Base-by-base conservation (phyloP, 441 rosid genomes). In the Dalechampia spathulata region DNA sequence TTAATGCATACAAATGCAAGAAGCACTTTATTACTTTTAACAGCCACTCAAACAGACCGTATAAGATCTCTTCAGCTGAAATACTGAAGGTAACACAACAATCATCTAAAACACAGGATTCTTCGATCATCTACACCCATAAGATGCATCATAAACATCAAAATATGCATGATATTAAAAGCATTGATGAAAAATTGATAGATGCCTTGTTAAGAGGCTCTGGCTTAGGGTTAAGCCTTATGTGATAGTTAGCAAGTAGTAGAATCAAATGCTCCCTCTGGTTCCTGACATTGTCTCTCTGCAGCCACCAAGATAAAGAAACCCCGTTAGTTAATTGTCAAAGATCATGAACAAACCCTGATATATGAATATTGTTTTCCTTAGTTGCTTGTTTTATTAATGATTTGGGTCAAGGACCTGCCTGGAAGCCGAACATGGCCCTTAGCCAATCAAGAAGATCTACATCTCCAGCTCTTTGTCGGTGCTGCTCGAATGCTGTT, bases 371-470 rank as follows among this genome's bases (percentile, higher is more conserved):
- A 20, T 47, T 57, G 16, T 20, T 12, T 26, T 28, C 45, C 20
- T n/a, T 40, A 15, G 28, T 22, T 49, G 4, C 4, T 62, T 49
- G 30, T 32, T 48, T 48, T 23, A 63, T 49, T 67, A 23, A 23
- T 19, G 12, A 27, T 44, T 19, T 27, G 13, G 46, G 61, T 46
- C 51, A 66, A 58, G 52, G 54, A 58, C 86, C 53, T 83, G 68
- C 99, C 96, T 93, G 99, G 75, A 93, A 93, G 49, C 99, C 96
- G 63, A 90, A 93, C 97, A 90, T 85, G 30, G 97, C 97, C 65
- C 95, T 81, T 69, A 90, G 71, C 97, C 99, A 93, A 70, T 93
- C 99, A 26, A 93, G 90, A 75, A 93, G 80, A 70, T 93, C 99
- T 32, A 90, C 55, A 60, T 93, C 92, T 60, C 95, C 91, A 6